Evolutionary conservation across 345 rosid genomes (phyloP).

Genomic region (Limnanthes douglasii): DNA sequence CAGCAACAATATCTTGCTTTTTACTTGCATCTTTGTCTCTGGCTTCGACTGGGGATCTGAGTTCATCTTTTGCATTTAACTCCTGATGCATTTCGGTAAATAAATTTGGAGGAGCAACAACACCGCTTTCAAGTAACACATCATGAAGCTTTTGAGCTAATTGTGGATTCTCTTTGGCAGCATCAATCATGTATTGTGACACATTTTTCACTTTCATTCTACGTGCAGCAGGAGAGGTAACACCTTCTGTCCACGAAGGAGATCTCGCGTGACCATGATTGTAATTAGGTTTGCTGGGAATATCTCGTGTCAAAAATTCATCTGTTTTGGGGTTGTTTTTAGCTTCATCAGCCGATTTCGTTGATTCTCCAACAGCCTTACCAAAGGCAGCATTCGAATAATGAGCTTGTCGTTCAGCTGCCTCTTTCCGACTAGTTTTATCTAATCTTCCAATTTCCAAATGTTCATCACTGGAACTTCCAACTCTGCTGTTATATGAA

Average conservation of each 20-base stretch:
- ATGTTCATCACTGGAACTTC: slow-evolving; percentile 51
- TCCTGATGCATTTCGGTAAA: slow-evolving; percentile 53
- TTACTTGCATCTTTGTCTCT: slow-evolving; percentile 25
- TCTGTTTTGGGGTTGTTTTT: slow-evolving; percentile 16
- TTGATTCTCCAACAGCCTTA: slow-evolving; percentile 10
- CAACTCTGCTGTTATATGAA: slow-evolving; percentile 55
- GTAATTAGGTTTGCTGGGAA: slow-evolving; percentile 30
- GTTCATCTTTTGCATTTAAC: slow-evolving; percentile 29
- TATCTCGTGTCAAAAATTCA: slow-evolving; percentile 16
- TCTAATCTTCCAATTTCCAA: slow-evolving; percentile 37
- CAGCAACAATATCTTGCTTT: slow-evolving; percentile 16
- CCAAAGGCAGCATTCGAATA: slow-evolving; percentile 29
- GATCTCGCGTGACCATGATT: slow-evolving; percentile 50
- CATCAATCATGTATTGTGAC: slow-evolving; percentile 88
- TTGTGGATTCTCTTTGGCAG: slow-evolving; percentile 89
- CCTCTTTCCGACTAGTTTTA: slow-evolving; percentile 28
- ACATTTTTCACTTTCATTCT: slow-evolving; percentile 93
- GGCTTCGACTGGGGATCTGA: slow-evolving; percentile 20
- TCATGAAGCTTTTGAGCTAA: slow-evolving; percentile 88
- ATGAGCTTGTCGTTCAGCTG: slow-evolving; percentile 15
- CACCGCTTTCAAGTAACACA: slow-evolving; percentile 89
- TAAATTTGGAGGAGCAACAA: slow-evolving; percentile 71
- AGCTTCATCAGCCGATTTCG: slow-evolving; percentile 12
- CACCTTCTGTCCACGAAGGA: slow-evolving; percentile 98
- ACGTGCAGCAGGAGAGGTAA: slow-evolving; percentile 68